phyloP scores from a whole-genome alignment of 1,284 basidiomycete species.

The Boletus sp. region DNA sequence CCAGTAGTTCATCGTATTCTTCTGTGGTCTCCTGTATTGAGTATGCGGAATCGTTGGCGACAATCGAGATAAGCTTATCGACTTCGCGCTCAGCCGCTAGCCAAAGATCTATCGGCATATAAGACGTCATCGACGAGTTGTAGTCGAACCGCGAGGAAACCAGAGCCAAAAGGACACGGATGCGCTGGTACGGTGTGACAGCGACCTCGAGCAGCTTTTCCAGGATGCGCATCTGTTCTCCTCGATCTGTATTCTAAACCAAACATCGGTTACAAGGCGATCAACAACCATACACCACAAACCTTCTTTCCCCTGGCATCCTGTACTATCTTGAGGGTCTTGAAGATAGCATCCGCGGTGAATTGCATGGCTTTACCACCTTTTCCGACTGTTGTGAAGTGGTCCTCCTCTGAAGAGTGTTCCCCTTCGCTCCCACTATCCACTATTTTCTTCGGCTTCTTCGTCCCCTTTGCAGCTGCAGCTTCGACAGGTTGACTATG shows the following conservation, averaged over 20 bases:
- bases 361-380: conserved; percentile 84
- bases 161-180: conserved; percentile 91
- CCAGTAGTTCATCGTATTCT: conserved; percentile 91
- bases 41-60: conserved; percentile 71
- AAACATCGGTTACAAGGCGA: conserved; percentile 6
- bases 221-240: conserved; percentile 90
- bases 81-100: conserved; percentile 83
- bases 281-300: conserved; percentile 11
- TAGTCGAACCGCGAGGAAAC: conserved; percentile 97
- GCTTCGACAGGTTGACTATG: conserved; percentile 49
- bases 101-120: conserved; percentile 96
- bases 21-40: conserved; percentile 83
- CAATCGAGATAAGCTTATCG: conserved; percentile 79
- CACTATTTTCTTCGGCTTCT: conserved; percentile 40
- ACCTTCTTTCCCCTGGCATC: conserved; percentile 98
- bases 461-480: conserved; percentile 37
- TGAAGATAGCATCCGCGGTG: conserved; percentile 89
- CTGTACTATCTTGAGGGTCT: conserved; percentile 86
- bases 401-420: conserved; percentile 48
- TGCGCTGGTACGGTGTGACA: conserved; percentile 85
- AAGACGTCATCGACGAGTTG: conserved; percentile 80
- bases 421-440: conserved; percentile 39
- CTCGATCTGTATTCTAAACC: conserved; percentile 87
- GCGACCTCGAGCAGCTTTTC: conserved; percentile 87
- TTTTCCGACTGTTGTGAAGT: conserved; percentile 88